A percentile compares a stretch with the other conserved stretches of the same genome.
Conservation (phyloP, 495 filamentous ascomycete species). For the Xylaria longipes region DNA sequence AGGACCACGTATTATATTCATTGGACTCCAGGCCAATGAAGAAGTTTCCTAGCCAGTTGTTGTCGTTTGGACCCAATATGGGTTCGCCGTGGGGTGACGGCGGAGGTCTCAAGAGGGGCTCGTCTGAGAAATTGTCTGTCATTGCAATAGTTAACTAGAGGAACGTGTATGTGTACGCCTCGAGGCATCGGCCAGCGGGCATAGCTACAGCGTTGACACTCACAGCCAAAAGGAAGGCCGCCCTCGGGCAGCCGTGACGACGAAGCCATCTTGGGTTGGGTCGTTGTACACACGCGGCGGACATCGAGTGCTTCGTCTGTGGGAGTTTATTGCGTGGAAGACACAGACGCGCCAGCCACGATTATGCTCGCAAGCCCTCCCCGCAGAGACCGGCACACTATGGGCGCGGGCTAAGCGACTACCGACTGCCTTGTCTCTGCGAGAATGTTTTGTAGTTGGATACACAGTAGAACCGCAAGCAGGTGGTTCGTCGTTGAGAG, state of each 20-base stretch:
- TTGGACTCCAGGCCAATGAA: conserved; percentile 65
- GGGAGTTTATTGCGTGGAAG: not conserved
- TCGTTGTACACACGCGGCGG: conserved; percentile 42
- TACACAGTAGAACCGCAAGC: not conserved
- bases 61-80: conserved; percentile 66
- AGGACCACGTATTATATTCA: conserved; percentile 55
- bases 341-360: not conserved
- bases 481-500: not conserved
- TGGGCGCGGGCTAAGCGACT: not conserved
- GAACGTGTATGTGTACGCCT: conserved; percentile 10
- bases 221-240: conserved; percentile 67
- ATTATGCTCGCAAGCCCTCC: not conserved
- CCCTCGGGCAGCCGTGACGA: conserved; percentile 44
- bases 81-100: conserved; percentile 64
- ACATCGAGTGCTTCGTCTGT: conserved; percentile 49
- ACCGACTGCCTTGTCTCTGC: not conserved
- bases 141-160: conserved; percentile 31
- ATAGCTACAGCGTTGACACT: conserved; percentile 37
- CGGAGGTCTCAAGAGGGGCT: conserved; percentile 57
- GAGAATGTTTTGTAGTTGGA: not conserved
- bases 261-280: conserved; percentile 56
- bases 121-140: conserved; percentile 45
- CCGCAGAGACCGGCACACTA: conserved; percentile 4
- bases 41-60: conserved; percentile 66
- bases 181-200: not conserved